Conservation (phyloP, 352 stramenopile species). For the Globisporangium recalcitrans region DNA sequence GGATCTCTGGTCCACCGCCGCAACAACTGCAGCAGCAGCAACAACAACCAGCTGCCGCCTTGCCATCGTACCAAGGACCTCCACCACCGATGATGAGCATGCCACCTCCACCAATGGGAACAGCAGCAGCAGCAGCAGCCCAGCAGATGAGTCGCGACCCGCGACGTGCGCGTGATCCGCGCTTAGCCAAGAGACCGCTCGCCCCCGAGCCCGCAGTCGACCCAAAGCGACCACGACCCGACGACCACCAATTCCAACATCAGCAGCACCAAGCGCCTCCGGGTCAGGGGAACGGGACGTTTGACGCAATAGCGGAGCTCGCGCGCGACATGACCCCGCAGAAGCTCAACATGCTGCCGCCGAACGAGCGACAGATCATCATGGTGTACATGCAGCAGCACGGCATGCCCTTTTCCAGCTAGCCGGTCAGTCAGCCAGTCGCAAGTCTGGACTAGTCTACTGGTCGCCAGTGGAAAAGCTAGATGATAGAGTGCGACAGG, state of each 20-base stretch:
- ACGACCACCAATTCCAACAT: constrained; percentile 16
- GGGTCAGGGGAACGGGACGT: constrained; percentile 25
- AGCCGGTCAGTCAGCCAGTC: background rate
- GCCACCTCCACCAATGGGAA: constrained; percentile 17
- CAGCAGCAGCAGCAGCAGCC: constrained; percentile 21
- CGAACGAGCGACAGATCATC: constrained; percentile 74
- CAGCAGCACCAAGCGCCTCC: background rate
- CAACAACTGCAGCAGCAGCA: constrained; percentile 8
- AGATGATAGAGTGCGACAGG: background rate
- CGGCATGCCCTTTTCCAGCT: constrained; percentile 43
- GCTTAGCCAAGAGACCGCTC: constrained; percentile 29
- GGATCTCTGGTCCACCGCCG: background rate
- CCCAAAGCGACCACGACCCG: constrained; percentile 7
- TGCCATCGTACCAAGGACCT: constrained; percentile 13
- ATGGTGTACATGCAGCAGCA: constrained; percentile 82
- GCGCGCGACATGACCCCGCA: constrained; percentile 77
- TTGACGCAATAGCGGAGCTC: constrained; percentile 61
- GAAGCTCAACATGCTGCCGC: constrained; percentile 73
- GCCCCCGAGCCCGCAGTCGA: constrained; percentile 2
- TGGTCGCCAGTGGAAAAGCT: background rate
- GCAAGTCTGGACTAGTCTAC: background rate
- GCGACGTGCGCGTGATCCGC: constrained; percentile 47
- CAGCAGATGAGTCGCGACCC: constrained; percentile 43
- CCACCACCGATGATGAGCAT: constrained; percentile 24
- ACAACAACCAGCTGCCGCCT: background rate